Evolutionary conservation across 306 rosid genomes (phyloP).

Genomic region (Trifolium fragiferum): DNA sequence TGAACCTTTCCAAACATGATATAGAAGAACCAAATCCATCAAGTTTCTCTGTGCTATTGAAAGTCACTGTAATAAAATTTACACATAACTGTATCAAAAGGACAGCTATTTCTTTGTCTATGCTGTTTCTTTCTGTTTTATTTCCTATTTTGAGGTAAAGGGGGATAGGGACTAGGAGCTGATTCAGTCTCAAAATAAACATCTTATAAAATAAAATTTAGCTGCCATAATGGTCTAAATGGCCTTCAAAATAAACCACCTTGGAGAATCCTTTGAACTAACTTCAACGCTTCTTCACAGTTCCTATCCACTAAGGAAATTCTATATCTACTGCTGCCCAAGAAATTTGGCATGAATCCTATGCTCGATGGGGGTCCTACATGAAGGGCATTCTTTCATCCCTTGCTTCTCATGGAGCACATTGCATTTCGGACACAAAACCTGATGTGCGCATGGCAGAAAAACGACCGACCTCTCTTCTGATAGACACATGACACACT

Average conservation of each 20-base stretch:
- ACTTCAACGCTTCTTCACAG: slow-evolving; percentile 12
- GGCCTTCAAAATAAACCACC: slow-evolving; percentile 28
- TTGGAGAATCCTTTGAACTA: slow-evolving; percentile 10
- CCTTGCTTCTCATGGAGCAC: slow-evolving; percentile 71
- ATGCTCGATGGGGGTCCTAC: slow-evolving; percentile 56
- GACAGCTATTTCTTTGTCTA: slow-evolving; percentile 34
- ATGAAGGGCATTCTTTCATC: slow-evolving; percentile 77
- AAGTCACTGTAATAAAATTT: slow-evolving; percentile 32
- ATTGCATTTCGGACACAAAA: slow-evolving; percentile 65
- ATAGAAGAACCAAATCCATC: slow-evolving; percentile 6
- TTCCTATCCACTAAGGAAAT: slow-evolving; percentile 18
- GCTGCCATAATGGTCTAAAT: slow-evolving; percentile 23
- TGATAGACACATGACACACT: slow-evolving; percentile 77
- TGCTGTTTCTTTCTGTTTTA: slow-evolving; percentile 30
- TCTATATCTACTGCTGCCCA: slow-evolving; percentile 14
- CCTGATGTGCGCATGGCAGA: slow-evolving; percentile 76
- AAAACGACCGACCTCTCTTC: slow-evolving; percentile 71
- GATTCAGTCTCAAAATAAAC: slow-evolving; percentile 30
- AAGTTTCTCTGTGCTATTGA: slow-evolving; percentile 15
- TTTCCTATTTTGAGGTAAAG: slow-evolving; percentile 5
- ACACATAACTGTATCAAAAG: slow-evolving; percentile 39
- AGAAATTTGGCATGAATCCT: slow-evolving; percentile 59
- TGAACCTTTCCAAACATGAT: neutral
- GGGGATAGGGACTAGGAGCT: slow-evolving; percentile 22
- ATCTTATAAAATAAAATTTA: slow-evolving; percentile 17